A percentile compares a stretch with the other conserved stretches of the same genome.
Evolutionary conservation across 2,329 filamentous ascomycete genomes (phyloP).

Genomic region (Dothistroma septosporum): DNA sequence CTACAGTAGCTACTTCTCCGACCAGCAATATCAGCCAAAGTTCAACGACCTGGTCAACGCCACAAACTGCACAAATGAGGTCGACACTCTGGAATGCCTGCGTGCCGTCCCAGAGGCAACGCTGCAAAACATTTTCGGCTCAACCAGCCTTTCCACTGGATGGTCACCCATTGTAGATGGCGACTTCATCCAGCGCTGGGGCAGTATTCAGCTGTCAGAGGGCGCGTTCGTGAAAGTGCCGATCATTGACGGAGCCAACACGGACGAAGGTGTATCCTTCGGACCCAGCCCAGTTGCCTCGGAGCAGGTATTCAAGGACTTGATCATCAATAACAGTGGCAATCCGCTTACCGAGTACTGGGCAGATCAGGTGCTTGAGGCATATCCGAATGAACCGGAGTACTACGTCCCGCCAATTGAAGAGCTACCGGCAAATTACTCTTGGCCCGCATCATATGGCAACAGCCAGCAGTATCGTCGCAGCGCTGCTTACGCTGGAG

Average conservation of each 20-base stretch:
- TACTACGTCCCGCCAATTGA: conserved; percentile 45
- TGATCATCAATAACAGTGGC: conserved; percentile 32
- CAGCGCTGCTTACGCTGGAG: conserved; percentile 52
- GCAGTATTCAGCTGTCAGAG: conserved; percentile 51
- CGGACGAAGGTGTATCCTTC: conserved; percentile 61
- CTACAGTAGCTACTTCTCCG: conserved; percentile 22
- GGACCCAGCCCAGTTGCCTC: conserved; percentile 53
- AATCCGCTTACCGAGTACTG: conserved; percentile 24
- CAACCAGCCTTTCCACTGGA: conserved; percentile 27
- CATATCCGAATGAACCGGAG: conserved; percentile 52
- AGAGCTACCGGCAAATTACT: conserved; percentile 39
- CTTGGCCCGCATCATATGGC: conserved; percentile 37
- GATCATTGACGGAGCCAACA: conserved; percentile 53
- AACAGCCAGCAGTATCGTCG: conserved; percentile 48
- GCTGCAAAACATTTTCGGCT: conserved; percentile 31
- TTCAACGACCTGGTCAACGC: conserved; percentile 60
- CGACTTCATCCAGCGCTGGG: conserved; percentile 52
- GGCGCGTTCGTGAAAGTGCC: conserved; percentile 59
- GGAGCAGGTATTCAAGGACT: conserved; percentile 48
- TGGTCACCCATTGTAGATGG: conserved; percentile 51
- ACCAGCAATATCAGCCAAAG: conserved; percentile 46
- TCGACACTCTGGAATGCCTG: conserved; percentile 63
- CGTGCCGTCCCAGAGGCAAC: conserved; percentile 42
- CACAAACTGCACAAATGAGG: conserved; percentile 55
- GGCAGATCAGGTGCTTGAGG: conserved; percentile 41